phyloP scores from a whole-genome alignment of 495 filamentous ascomycete genomes.

The Talaromyces thailandensis region DNA sequence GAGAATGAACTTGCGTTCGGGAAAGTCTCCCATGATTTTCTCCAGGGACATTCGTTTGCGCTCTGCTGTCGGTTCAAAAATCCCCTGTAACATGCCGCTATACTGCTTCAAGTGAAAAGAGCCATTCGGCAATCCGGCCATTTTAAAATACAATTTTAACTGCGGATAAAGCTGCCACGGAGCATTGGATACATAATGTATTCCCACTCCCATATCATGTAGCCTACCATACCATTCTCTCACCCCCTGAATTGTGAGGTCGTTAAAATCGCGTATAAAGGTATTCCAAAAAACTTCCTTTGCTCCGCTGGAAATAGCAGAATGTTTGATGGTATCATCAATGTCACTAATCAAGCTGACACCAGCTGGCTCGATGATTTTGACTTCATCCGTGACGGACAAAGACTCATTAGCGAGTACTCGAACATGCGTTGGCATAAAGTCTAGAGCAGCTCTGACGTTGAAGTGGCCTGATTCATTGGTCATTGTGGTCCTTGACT shows the following conservation, averaged over 20 bases:
- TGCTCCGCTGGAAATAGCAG: slow-evolving; percentile 74
- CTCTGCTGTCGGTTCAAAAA: slow-evolving; percentile 95
- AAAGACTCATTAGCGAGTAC: slow-evolving; percentile 81
- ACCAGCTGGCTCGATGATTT: slow-evolving; percentile 68
- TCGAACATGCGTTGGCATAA: slow-evolving; percentile 81
- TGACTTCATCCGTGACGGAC: slow-evolving; percentile 65
- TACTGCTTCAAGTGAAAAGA: slow-evolving; percentile 95
- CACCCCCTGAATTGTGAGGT: slow-evolving; percentile 78
- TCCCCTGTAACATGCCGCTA: slow-evolving; percentile 88
- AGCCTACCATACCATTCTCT: slow-evolving; percentile 78
- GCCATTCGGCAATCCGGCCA: slow-evolving; percentile 72
- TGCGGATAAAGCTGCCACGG: slow-evolving; percentile 95
- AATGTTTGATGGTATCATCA: slow-evolving; percentile 96
- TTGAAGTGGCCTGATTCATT: slow-evolving; percentile 83
- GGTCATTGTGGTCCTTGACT: slow-evolving; percentile 69
- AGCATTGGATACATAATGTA: slow-evolving; percentile 91
- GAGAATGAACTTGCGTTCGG: slow-evolving; percentile 78
- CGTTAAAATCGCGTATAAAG: slow-evolving; percentile 75
- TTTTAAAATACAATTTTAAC: slow-evolving; percentile 69
- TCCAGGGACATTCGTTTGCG: slow-evolving; percentile 83
- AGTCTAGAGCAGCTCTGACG: slow-evolving; percentile 68
- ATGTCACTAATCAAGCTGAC: slow-evolving; percentile 95
- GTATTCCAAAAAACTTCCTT: slow-evolving; percentile 94
- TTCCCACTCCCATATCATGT: slow-evolving; percentile 65
- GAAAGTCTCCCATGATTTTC: slow-evolving; percentile 80